Evolutionary conservation across 2,329 filamentous ascomycete genomes (phyloP), one percentile per base, ranked within the genome.

Genomic region (Alternaria sp.): DNA sequence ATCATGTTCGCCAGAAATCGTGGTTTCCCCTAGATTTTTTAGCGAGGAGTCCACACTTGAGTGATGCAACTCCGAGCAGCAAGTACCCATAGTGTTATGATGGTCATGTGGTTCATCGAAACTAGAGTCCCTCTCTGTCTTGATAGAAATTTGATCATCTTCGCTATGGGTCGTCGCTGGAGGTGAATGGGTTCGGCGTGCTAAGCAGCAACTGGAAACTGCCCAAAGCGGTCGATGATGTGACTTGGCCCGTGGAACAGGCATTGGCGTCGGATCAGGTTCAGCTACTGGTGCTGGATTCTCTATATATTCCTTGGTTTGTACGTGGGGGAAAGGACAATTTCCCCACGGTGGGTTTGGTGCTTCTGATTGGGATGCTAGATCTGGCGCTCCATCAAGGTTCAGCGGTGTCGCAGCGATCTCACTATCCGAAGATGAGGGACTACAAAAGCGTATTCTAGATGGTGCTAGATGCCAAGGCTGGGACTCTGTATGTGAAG

Each of bases 21-120:
- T 48, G 18, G 36, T 18, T 5, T 46, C 46, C 22, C 49, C 63
- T 63, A 48, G 7, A 18, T 42, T 8, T 32, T 61, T 68, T 36
- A 63, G 62, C 56, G n/a, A 43, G 30, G 18, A 22, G 22, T 53
- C 56, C 12, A 51, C 26, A 54, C 54, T 51, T 32, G 51, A 30
- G 4, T 30, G 32, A 16, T 28, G 44, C 3, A 28, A 30, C 26
- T 32, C 39, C 16, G 58, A 61, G 55, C 61, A 69, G 56, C 61
- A 70, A 59, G 24, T 65, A 63, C 60, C 54, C 30, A 55, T 54
- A 7, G 54, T 41, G 16, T 56, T 54, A 36, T 57, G 43, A 22
- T 65, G 58, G 7, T 20, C 26, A 52, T 61, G 44, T 4, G 24
- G 3, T 26, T 22, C 20, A n/a, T 22, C 9, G 5, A 34, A 14